Base-by-base conservation (phyloP, 2,329 filamentous ascomycete species). In the Aspergillus eucalypticola region DNA sequence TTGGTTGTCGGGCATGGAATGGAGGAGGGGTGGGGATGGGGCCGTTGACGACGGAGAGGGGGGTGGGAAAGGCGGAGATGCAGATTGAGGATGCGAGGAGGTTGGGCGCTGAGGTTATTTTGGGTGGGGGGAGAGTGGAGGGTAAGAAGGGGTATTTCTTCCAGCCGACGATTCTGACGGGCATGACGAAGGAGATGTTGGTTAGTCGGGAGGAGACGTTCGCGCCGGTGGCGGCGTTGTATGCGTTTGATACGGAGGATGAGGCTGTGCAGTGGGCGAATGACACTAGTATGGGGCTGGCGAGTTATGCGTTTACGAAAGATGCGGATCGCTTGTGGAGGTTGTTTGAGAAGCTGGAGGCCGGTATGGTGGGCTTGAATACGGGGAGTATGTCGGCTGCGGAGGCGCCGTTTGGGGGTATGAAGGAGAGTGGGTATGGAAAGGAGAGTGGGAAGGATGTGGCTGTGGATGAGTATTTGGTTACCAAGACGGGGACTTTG, bases 331-430 rank as follows among this genome's bases (percentile, higher is more conserved):
- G 87, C 0, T 80, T 85, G 54, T 88, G 87, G 84, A 79, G 88
- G 60, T 75, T 90, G 69, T 76, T 89, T 59, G 87, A 90, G 78
- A 87, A 85, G 64, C 71, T 90, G 35, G 86, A 90, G 70, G 87
- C 87, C 4, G 87, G 87, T 3, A 90, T 89, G 87, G 86, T 90
- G 68, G 87, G 87, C 13, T 77, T 88, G 75, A 88, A 88, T 66
- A 86, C 83, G 58, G 83, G 84, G 79, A 88, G 88, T 67, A 79
- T 82, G n/a, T 88, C 86, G 1, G 86, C 86, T 2, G 86, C 86
- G 0, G 87, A 89, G 69, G 84, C 84, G 21, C 87, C 87, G 2
- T 89, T 89, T 68, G 87, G 87, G 17, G 87, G 87, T 2, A 87
- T 88, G 68, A 89, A 89, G 76, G 85, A 88, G 69, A 86, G 83